Base-by-base conservation (phyloP, 1,284 basidiomycete genomes). In the Fomes fomentarius region DNA sequence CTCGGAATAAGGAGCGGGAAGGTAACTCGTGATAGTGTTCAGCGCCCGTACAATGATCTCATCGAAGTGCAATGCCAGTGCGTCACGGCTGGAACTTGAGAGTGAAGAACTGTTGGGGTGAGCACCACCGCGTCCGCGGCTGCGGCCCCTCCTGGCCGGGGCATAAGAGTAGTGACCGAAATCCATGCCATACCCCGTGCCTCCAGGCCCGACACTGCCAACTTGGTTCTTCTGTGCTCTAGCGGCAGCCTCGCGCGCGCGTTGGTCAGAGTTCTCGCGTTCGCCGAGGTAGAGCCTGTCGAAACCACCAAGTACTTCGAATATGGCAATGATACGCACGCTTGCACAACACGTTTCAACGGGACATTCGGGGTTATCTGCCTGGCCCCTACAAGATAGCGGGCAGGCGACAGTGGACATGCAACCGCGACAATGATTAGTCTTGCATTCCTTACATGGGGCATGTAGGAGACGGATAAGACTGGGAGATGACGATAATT, bases 341-440 rank as follows among this genome's bases (percentile, higher is more conserved):
- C 75, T 73, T 11, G 78, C 69, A 60, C 80, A 82, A 63, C 80
- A 82, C 4, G 63, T 64, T 26, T 69, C 49, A 34, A 76, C 70
- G 7, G 63, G 50, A 59, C 80, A 82, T 3, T 55, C 51, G 7
- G 52, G 21, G 39, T 69, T 69, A 47, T 69, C 70, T 11, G 58
- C 39, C 66, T 61, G 63, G 8, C 78, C 79, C 65, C 74, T 77
- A 66, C 81, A 83, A 1, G 67, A 63, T 7, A 58, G 42, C 4
- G 70, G 57, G 59, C 81, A 83, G 22, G 56, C 28, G 17, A 77
- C 46, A 4, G 69, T 63, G 11, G 63, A 65, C 60, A 78, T 75
- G 62, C 81, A 83, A 3, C 79, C 80, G 49, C 80, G 67, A 64
- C 80, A 81, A 56, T 81, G 74, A 45, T 72, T 76, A 4, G 69